These are phyloP conservation scores for Beauveria sp. DNA, from an alignment of 2,329 filamentous ascomycete genomes.

Conservation along the genomic window DNA sequence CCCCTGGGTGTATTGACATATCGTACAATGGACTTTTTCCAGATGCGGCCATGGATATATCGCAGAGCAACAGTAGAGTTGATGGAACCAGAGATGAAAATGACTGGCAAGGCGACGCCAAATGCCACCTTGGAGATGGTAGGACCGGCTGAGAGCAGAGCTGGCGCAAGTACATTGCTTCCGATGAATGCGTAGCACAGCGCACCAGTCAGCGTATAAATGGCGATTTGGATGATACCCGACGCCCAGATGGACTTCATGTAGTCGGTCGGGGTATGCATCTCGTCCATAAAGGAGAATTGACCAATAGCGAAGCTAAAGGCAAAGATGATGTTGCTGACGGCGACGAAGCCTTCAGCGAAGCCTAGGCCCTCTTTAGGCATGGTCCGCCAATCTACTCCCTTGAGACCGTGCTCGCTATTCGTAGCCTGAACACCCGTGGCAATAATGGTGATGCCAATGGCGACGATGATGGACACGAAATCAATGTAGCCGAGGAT, in stretches of 20 bases:
- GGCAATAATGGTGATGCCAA: conserved; percentile 53
- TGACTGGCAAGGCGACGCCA: conserved; percentile 57
- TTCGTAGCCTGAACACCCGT: conserved; percentile 37
- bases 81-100: conserved; percentile 60
- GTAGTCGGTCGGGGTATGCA: conserved; percentile 31
- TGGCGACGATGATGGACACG: conserved; percentile 49
- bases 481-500: conserved; percentile 41
- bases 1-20: conserved; percentile 33
- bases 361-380: conserved; percentile 33
- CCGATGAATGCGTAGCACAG: conserved; percentile 62
- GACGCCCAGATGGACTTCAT: conserved; percentile 46
- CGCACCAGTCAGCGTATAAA: conserved; percentile 55
- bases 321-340: conserved; percentile 58
- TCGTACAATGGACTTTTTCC: conserved; percentile 26
- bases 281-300: conserved; percentile 36
- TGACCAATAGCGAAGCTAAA: conserved; percentile 42
- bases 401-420: conserved; percentile 12
- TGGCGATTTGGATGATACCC: conserved; percentile 46
- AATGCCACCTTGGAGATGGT: conserved; percentile 55
- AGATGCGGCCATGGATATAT: conserved; percentile 30
- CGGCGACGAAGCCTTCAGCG: conserved; percentile 45
- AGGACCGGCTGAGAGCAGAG: conserved; percentile 51
- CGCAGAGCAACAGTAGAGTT: conserved; percentile 36
- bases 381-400: conserved; percentile 25
- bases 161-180: conserved; percentile 49